These are phyloP conservation scores for Porphyridium purpureum DNA, from an alignment of 23 red algal species.

Conservation along the genomic window DNA sequence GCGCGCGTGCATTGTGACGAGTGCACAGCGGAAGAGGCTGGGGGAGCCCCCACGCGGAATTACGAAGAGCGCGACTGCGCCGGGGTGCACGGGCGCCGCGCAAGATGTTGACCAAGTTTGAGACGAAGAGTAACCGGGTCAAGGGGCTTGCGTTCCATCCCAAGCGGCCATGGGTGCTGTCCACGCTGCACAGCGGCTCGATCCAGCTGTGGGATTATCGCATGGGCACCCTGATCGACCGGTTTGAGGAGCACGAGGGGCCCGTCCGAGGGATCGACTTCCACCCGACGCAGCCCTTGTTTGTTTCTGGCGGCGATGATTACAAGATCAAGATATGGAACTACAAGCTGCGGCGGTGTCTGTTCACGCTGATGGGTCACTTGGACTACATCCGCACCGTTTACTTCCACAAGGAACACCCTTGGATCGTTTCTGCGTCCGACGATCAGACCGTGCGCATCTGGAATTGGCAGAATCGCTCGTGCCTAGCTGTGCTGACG, in stretches of 20 bases:
- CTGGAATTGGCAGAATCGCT: conserved; percentile 99
- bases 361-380: conserved; percentile 92
- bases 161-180: conserved; percentile 88
- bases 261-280: conserved; percentile 93
- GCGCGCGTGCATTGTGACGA: too few species aligned
- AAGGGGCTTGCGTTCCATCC: conserved; percentile 98
- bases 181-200: conserved; percentile 79
- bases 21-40: too few species aligned
- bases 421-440: conserved; percentile 97
- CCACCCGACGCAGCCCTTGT: conserved; percentile 86
- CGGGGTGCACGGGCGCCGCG: background rate
- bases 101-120: conserved; percentile 93
- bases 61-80: too few species aligned
- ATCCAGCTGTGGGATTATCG: conserved; percentile 97
- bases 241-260: conserved; percentile 93
- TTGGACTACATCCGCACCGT: conserved; percentile 98
- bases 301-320: conserved; percentile 97
- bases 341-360: conserved; percentile 90
- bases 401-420: conserved; percentile 93
- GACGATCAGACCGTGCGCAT: conserved; percentile 99
- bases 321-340: conserved; percentile 99
- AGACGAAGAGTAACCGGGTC: conserved; percentile 89
- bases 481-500: conserved; percentile 82
- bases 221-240: conserved; percentile 91
- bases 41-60: too few species aligned